A percentile compares a stretch with the other conserved stretches of the same genome.
Evolutionary conservation across 2,329 filamentous ascomycete genomes (phyloP).

Genomic region (Chaetomium globosum): DNA sequence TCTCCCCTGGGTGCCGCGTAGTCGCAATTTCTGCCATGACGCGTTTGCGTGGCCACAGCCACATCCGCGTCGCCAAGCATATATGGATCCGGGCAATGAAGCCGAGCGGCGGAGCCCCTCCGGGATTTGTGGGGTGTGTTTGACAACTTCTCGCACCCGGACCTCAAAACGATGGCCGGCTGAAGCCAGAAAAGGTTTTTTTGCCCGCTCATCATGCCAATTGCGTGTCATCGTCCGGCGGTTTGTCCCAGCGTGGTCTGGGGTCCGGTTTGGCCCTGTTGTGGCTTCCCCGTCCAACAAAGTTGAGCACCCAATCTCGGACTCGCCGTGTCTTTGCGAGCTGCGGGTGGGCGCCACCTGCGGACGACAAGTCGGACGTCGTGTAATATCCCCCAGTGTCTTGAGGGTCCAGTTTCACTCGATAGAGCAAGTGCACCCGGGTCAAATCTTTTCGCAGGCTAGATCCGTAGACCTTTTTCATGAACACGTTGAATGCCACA

Average conservation of each 20-base stretch:
- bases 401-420: slow-evolving; percentile 54
- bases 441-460: slow-evolving; percentile 74
- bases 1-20: not conserved
- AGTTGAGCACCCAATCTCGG: slow-evolving; percentile 72
- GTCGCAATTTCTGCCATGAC: slow-evolving; percentile 24
- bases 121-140: slow-evolving; percentile 18
- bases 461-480: slow-evolving; percentile 79
- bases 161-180: not conserved
- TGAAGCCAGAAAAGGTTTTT: not conserved
- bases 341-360: slow-evolving; percentile 50
- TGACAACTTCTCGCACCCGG: not conserved
- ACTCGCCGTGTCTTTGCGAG: slow-evolving; percentile 67
- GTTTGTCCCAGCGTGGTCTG: slow-evolving; percentile 35
- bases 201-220: slow-evolving; percentile 14
- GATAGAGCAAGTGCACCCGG: slow-evolving; percentile 67
- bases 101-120: slow-evolving; percentile 8
- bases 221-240: slow-evolving; percentile 39
- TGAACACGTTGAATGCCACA: slow-evolving; percentile 75
- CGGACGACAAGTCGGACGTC: slow-evolving; percentile 50
- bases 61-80: slow-evolving; percentile 16
- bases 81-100: not conserved
- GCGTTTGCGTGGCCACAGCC: slow-evolving; percentile 25
- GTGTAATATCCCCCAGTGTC: slow-evolving; percentile 62
- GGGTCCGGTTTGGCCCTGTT: slow-evolving; percentile 4
- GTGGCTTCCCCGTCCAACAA: slow-evolving; percentile 51